These are phyloP conservation scores for Ambrosiella xylebori DNA, from an alignment of 2,329 filamentous ascomycete species.

Conservation along the genomic window DNA sequence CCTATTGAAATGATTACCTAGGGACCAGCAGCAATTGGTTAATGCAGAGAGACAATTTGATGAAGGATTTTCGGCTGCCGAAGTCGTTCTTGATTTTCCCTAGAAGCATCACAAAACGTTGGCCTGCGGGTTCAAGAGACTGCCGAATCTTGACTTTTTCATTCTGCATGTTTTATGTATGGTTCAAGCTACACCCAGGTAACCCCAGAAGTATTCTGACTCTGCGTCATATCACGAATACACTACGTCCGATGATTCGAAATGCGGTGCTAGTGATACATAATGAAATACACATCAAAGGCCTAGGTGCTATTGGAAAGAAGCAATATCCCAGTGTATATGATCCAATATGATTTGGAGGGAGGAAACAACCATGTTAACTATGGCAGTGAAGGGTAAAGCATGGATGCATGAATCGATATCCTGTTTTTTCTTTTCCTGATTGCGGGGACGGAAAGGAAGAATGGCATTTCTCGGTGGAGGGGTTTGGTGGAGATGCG, in stretches of 20 bases:
- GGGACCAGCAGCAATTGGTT: no score
- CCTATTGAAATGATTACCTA: no score
- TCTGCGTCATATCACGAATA: background rate
- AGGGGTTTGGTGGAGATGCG: background rate
- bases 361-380: background rate
- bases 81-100: background rate
- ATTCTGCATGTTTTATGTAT: no score
- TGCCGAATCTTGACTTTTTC: no score
- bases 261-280: background rate
- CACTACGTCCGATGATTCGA: background rate
- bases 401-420: constrained; percentile 6
- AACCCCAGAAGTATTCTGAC: no score
- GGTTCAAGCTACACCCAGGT: no score
- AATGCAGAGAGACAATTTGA: no score
- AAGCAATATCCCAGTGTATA: constrained; percentile 7
- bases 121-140: no score
- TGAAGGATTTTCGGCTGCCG: background rate
- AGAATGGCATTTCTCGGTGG: background rate
- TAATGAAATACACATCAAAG: constrained; percentile 2
- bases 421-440: constrained; percentile 4
- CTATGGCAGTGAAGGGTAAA: constrained; percentile 11
- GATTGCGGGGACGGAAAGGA: background rate
- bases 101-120: background rate
- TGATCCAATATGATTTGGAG: background rate
- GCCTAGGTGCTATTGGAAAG: constrained; percentile 1